Percentiles rank a stretch among this genome's conserved stretches.
These are phyloP conservation scores for Dalbergia cultrata DNA, from an alignment of 306 rosid species.

Conservation along the genomic window DNA sequence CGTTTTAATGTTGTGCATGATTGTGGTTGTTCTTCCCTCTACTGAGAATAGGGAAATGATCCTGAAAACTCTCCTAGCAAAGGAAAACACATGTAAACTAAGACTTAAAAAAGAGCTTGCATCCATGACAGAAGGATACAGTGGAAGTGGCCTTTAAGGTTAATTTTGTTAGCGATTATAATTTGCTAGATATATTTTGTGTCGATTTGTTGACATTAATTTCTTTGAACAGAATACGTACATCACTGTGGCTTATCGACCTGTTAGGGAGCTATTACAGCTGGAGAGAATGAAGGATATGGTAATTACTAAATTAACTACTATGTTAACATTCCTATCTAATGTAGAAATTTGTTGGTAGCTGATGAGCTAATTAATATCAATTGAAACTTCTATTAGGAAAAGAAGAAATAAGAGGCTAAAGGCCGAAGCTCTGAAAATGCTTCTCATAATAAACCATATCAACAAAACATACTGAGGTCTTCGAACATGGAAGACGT, in stretches of 20 bases:
- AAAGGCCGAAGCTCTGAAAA: slow-evolving; percentile 62
- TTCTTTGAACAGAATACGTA: slow-evolving; percentile 82
- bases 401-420: slow-evolving; percentile 71
- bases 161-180: slow-evolving; percentile 34
- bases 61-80: slow-evolving; percentile 73
- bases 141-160: slow-evolving; percentile 98
- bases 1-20: slow-evolving; percentile 54
- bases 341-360: slow-evolving; percentile 9
- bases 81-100: slow-evolving; percentile 70
- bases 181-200: no score
- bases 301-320: slow-evolving; percentile 63
- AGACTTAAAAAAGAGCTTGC: no score
- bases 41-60: slow-evolving; percentile 77
- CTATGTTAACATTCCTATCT: slow-evolving; percentile 12
- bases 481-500: slow-evolving; percentile 88
- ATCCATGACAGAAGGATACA: slow-evolving; percentile 87
- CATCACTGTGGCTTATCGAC: slow-evolving; percentile 89
- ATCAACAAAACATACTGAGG: slow-evolving; percentile 67
- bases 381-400: slow-evolving; percentile 55
- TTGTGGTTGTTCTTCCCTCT: slow-evolving; percentile 89
- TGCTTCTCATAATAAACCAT: slow-evolving; percentile 61
- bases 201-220: slow-evolving; percentile 42
- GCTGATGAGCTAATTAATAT: slow-evolving; percentile 11
- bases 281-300: slow-evolving; percentile 78
- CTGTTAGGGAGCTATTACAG: slow-evolving; percentile 88